Conservation (phyloP, 805 yeast species). For the Isabelozyma pseudorhagii region DNA sequence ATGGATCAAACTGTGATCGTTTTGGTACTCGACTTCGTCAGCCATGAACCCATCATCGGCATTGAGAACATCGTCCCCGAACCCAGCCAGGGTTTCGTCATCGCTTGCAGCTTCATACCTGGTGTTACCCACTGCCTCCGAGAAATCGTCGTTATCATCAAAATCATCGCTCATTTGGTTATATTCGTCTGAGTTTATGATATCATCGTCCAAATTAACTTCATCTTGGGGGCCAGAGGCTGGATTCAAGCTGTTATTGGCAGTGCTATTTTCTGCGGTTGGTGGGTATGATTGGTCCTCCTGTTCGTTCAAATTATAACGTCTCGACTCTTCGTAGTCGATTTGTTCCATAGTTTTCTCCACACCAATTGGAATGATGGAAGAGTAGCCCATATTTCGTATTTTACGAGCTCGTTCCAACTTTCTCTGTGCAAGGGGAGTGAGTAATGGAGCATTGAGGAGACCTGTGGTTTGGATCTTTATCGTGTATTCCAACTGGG, state of each 20-base stretch:
- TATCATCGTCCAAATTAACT: conserved; percentile 45
- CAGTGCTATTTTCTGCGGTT: conserved; percentile 20
- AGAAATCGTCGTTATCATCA: conserved; percentile 23
- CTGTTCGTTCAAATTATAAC: conserved; percentile 7
- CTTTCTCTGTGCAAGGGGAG: conserved; percentile 19
- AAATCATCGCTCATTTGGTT: conserved; percentile 13
- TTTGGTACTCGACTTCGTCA: conserved; percentile 44
- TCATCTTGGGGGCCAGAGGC: conserved; percentile 2
- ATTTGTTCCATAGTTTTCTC: conserved; percentile 39
- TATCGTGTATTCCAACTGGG: conserved; percentile 15
- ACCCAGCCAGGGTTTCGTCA: neutral
- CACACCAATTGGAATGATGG: conserved; percentile 38
- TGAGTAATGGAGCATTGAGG: conserved; percentile 7
- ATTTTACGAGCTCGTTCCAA: conserved; percentile 22
- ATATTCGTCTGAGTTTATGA: conserved; percentile 38
- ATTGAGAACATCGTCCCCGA: conserved; percentile 3
- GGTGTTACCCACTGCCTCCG: conserved; percentile 12
- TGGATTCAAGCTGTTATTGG: conserved; percentile 1
- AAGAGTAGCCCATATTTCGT: conserved; percentile 30
- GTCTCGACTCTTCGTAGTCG: conserved; percentile 19
- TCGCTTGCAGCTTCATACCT: conserved; percentile 1
- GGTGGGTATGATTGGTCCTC: conserved; percentile 15
- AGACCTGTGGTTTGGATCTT: conserved; percentile 6
- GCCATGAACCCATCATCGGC: conserved; percentile 45
- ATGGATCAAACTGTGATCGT: conserved; percentile 30